Base-by-base conservation (phyloP, 176 grass and related monocot species). In the Microstegium vimineum region DNA sequence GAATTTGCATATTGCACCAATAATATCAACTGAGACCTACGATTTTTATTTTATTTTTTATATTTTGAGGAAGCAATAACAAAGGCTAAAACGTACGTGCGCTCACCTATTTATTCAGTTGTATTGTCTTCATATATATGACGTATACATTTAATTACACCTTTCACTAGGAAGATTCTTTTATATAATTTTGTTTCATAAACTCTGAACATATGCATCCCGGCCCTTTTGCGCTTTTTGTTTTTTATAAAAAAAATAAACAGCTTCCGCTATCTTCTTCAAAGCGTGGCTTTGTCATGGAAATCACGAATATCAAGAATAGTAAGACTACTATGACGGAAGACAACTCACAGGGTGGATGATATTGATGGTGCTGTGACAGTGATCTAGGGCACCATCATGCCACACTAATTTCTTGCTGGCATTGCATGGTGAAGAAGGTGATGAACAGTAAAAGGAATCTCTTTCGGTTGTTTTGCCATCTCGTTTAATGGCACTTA, bases 381-480 rank as follows among this genome's bases (percentile, higher is more conserved):
- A 30, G 10, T 32, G 27, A 65, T 62, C 34, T 28, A 30, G 5
- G 41, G 28, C 62, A 51, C 62, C 40, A 35, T 66, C 28, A 22
- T 65, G 67, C 32, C 76, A 76, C 67, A 54, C 37, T 72, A 67
- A n/a, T 16, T 51, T 20, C 28, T 47, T 73, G 56, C 78, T 59
- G 56, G 41, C 76, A 52, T 15, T 51, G 65, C 74, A 28, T 28
- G 28, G 22, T 54, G 45, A 74, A 34, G 45, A 22, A 54, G 31
- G 10, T 18, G 31, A 17, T 31, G 27, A 6, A 31, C 25, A 31
- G 66, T 23, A 28, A 27, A 27, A 16, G 1, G 27, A 4, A 16
- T 62, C 12, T 46, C 41, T 13, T 13, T 40, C n/a, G 9, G 37
- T 40, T 40, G 37, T 40, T 9, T 40, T 40, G 10, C 37, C 37